Evolutionary conservation across 1,284 basidiomycete genomes (phyloP).

Genomic region (Microbotryum intermedium): DNA sequence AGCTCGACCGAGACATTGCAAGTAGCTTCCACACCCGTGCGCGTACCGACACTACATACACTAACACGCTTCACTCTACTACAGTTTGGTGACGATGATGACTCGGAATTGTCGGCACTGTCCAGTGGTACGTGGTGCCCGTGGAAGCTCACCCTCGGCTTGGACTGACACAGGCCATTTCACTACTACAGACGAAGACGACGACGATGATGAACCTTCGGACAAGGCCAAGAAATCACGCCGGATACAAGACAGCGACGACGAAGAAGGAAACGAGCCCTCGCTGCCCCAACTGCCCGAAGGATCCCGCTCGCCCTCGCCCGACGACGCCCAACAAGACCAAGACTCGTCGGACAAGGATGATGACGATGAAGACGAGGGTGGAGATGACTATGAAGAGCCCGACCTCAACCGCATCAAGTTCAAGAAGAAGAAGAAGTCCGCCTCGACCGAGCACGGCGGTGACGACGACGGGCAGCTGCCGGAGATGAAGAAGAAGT

Average conservation of each 20-base stretch:
- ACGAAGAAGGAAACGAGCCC: background rate
- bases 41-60: too few relatives aligned
- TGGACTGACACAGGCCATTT: background rate
- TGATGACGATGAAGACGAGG: constrained; percentile 16
- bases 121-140: background rate
- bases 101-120: constrained; percentile 18
- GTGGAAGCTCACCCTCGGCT: background rate
- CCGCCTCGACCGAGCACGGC: constrained; percentile 44
- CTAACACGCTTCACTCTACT: background rate
- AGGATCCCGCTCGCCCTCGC: too few relatives aligned
- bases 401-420: constrained; percentile 27
- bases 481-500: constrained; percentile 52
- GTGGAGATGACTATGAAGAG: constrained; percentile 1
- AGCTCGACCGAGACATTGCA: too few relatives aligned
- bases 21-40: too few relatives aligned
- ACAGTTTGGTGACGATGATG: constrained; percentile 17
- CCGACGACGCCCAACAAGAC: background rate
- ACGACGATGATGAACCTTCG: background rate
- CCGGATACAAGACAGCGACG: background rate
- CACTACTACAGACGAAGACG: background rate
- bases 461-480: constrained; percentile 45
- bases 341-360: background rate
- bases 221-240: too few relatives aligned
- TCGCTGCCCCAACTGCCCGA: background rate
- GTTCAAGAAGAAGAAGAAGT: constrained; percentile 45